Evolutionary conservation across 192 early-diverging fungal species (phyloP), one percentile per base, ranked within the genome.

Genomic region (Thamnidium elegans): DNA sequence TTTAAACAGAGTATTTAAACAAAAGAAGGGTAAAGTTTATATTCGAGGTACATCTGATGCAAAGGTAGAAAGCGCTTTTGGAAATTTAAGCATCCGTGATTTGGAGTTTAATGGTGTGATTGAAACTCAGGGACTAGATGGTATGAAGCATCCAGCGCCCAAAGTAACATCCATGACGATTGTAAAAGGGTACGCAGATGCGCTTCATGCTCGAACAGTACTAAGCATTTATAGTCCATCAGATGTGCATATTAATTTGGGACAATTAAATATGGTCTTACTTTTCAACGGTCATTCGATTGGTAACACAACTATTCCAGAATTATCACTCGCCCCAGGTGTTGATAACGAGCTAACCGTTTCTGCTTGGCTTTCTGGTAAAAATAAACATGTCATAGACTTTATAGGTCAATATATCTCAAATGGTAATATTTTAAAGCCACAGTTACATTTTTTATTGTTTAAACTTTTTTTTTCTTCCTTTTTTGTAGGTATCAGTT

Each of bases 111-210:
- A 65, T 11, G 74, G 74, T 15, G 59, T 68, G 17, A 65, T 76
- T 26, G 31, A 56, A 42, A 67, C 74, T 36, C 71, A 72, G 68
- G 71, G 74, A 8, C 63, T 75, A 68, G 23, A 63, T 17, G 74
- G 74, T 7, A 68, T 75, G 65, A 32, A 54, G 7, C 31, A 75
- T 59, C 74, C 74, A 19, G 58, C 65, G 36, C 74, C 74, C 10
- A 63, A 42, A 19, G 61, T 75, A 3, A 55, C 59, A 6, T 60
- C 63, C 7, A 59, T 75, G 45, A 19, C 17, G 3, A 30, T 75
- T 4, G 51, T 58, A 10, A 52, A 62, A 14, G 74, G 74, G 20
- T 60, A 58, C 32, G 31, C 44, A 3, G 74, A 75, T 34, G 65
- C 65, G 1, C 17, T 75, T 19, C 55, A 58, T 44, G 48, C 65